Percentiles rank a stretch among this genome's conserved stretches.
Conservation (phyloP, 106 monocot species). For the Phalaenopsis aphrodite region DNA sequence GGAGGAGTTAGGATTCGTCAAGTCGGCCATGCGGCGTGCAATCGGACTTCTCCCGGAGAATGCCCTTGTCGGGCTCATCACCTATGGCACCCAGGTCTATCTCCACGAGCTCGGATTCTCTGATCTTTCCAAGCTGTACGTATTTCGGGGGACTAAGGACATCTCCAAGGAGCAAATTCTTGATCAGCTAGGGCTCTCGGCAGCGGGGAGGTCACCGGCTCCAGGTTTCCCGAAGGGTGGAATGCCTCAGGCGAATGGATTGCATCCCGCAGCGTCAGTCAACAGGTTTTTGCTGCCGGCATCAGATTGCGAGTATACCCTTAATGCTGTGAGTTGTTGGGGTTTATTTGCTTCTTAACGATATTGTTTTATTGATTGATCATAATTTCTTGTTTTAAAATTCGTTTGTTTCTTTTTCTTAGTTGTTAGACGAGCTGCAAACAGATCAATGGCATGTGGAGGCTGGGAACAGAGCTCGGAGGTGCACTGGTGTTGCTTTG, state of each 20-base stretch:
- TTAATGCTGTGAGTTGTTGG: conserved; percentile 54
- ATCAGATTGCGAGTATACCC: conserved; percentile 84
- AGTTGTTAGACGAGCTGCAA: conserved; percentile 94
- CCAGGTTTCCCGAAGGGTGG: conserved; percentile 22
- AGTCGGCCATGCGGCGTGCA: conserved; percentile 75
- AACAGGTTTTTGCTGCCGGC: conserved; percentile 79
- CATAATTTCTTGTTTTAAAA: neutral
- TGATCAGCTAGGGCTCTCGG: conserved; percentile 80
- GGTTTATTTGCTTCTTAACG: neutral
- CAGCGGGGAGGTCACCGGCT: conserved; percentile 9
- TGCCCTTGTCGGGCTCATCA: conserved; percentile 80
- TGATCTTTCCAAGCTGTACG: conserved; percentile 72
- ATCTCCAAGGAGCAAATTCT: conserved; percentile 78
- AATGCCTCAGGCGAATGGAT: conserved; percentile 25
- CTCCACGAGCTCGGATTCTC: conserved; percentile 87
- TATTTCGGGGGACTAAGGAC: conserved; percentile 88
- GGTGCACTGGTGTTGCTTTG: conserved; percentile 91
- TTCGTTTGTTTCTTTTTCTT: conserved; percentile 1
- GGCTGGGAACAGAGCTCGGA: conserved; percentile 53
- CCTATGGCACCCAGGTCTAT: conserved; percentile 92
- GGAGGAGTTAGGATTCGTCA: conserved; percentile 81
- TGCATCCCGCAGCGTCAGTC: conserved; percentile 28
- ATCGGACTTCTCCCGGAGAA: conserved; percentile 78
- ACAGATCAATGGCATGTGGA: conserved; percentile 95
- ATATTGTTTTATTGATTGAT: neutral